Conservation (phyloP, 2,329 filamentous ascomycete genomes). For the Hypoxylon sp. region DNA sequence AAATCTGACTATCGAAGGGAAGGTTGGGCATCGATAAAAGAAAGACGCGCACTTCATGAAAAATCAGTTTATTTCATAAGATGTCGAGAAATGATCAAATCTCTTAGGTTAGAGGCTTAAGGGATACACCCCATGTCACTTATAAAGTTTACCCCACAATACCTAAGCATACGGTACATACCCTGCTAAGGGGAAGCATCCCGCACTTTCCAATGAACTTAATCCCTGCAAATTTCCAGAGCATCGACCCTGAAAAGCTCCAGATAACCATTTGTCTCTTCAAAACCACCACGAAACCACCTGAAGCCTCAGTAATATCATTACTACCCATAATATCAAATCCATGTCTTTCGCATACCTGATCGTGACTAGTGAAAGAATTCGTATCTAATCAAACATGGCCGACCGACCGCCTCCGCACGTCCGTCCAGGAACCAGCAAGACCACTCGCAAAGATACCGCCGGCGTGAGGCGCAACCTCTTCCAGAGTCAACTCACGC, state of each 20-base stretch:
- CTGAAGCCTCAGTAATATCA: slow-evolving; percentile 12
- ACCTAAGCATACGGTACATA: not conserved
- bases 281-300: not conserved
- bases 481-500: slow-evolving; percentile 72
- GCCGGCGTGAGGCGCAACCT: slow-evolving; percentile 67
- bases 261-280: slow-evolving; percentile 4
- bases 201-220: not conserved
- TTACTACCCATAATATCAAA: not conserved
- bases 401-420: slow-evolving; percentile 51
- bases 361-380: slow-evolving; percentile 7
- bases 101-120: slow-evolving; percentile 16
- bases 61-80: not conserved
- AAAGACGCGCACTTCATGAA: not conserved
- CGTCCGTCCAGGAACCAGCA: slow-evolving; percentile 43
- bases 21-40: not conserved
- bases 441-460: slow-evolving; percentile 50
- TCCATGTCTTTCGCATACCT: not conserved
- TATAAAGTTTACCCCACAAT: slow-evolving; percentile 37
- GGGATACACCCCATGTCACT: slow-evolving; percentile 18
- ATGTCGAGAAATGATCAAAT: not conserved
- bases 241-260: slow-evolving; percentile 10
- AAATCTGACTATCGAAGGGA: not conserved
- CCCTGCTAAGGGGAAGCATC: not conserved
- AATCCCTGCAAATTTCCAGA: slow-evolving; percentile 12
- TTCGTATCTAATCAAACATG: slow-evolving; percentile 37